phyloP scores from a whole-genome alignment of 257 asterid species.

The Salvia splendens region DNA sequence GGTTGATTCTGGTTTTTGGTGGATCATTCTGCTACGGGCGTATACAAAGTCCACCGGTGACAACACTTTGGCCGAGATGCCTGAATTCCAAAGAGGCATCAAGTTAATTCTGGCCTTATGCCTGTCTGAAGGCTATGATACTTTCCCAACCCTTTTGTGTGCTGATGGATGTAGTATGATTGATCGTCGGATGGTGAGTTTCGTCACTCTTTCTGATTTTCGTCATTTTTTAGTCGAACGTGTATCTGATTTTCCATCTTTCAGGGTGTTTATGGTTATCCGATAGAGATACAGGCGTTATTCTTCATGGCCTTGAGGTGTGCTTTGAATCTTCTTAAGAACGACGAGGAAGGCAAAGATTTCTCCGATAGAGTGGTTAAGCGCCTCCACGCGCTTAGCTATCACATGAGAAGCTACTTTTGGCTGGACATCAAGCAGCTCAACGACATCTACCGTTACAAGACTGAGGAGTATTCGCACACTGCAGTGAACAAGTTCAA shows the following conservation, averaged over 20 bases:
- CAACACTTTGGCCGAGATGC: conserved; percentile 72
- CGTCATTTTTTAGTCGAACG: background rate
- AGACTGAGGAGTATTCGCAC: conserved; percentile 90
- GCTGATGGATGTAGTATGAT: conserved; percentile 96
- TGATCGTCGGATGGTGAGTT: conserved; percentile 87
- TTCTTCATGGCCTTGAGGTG: conserved; percentile 91
- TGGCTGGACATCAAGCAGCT: conserved; percentile 90
- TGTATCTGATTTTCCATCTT: background rate
- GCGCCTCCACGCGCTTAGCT: conserved; percentile 83
- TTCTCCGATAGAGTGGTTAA: conserved; percentile 55
- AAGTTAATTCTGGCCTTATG: conserved; percentile 72
- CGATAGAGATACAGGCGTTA: conserved; percentile 86
- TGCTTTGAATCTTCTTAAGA: conserved; percentile 65
- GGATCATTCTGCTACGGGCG: conserved; percentile 93
- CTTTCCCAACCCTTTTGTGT: conserved; percentile 93
- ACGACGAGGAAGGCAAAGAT: conserved; percentile 72
- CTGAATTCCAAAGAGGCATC: conserved; percentile 86
- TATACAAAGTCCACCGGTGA: conserved; percentile 97
- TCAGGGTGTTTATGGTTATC: conserved; percentile 91
- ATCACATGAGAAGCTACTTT: conserved; percentile 83
- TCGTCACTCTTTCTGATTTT: background rate
- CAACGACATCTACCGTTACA: conserved; percentile 80
- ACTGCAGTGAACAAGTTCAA: conserved; percentile 93
- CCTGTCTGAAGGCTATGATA: conserved; percentile 87
- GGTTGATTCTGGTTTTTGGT: conserved; percentile 96